Evolutionary conservation across 805 yeast species (phyloP).

Genomic region (Candida tallmaniae): DNA sequence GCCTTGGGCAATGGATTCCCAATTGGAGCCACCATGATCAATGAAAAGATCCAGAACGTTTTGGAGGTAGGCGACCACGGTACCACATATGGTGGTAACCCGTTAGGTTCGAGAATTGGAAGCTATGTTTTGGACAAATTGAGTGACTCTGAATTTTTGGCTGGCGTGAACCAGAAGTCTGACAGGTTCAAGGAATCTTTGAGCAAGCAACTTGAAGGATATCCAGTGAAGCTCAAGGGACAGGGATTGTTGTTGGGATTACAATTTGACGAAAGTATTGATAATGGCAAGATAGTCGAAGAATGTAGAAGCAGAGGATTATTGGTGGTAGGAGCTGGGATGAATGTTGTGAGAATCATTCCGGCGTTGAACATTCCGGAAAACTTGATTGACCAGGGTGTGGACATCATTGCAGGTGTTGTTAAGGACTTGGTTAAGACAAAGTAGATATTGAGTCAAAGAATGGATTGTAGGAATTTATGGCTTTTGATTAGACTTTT

Average conservation of each 20-base stretch:
- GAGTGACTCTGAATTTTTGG: conserved; percentile 55
- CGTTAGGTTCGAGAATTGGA: conserved; percentile 82
- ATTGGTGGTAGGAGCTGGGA: conserved; percentile 86
- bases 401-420: conserved; percentile 47
- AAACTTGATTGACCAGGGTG: conserved; percentile 64
- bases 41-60: conserved; percentile 68
- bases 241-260: conserved; percentile 84
- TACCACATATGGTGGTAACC: conserved; percentile 97
- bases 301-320: conserved; percentile 77
- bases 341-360: conserved; percentile 82
- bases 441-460: no score
- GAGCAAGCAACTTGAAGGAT: conserved; percentile 44
- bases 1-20: conserved; percentile 97
- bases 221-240: conserved; percentile 75
- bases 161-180: conserved; percentile 57
- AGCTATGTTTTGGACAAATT: conserved; percentile 68
- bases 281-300: conserved; percentile 60
- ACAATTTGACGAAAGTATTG: conserved; percentile 53
- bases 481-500: no score
- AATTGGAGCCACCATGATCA: conserved; percentile 87
- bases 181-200: conserved; percentile 50
- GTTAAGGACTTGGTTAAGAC: background rate
- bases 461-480: no score
- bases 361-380: conserved; percentile 87
- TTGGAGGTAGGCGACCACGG: conserved; percentile 95